Evolutionary conservation across 2,329 filamentous ascomycete genomes (phyloP), one percentile per base, ranked within the genome.

Genomic region (Ophiostoma sp.): DNA sequence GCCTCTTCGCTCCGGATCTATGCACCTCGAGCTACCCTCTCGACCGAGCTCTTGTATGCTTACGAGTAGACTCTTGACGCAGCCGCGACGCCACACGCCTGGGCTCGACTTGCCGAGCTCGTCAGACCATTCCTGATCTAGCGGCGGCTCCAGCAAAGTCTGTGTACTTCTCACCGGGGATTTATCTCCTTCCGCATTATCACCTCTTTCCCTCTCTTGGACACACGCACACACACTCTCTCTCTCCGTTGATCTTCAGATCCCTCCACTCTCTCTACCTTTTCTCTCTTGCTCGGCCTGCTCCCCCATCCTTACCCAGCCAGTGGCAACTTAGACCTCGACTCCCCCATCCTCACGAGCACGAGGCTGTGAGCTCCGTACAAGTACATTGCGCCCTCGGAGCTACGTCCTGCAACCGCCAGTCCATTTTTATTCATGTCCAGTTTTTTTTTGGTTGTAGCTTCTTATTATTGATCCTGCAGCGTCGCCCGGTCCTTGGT

Each of bases 41-140:
- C 55, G 27, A 16, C 55, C 27, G 55, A 60, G 27, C 27, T 60
- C 49, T 55, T 7, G 9, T 27, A 27, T 27, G 27, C 27, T 27
- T 27, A n/a, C n/a, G n/a, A n/a, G n/a, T n/a, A 36, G n/a, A 55
- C 49, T 36, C 27, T 60, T 60, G 55, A 60, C 55, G 55, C 55
- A 60, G 8, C 49, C 49, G 55, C 8, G 55, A 40, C 27, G 12
- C 27, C 55, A 60, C 9, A 60, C 9, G 27, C 14, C 27, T 40
- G 18, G n/a, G 49, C 49, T 55, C n/a, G 49, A 55, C 49, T 55
- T 9, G 27, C 55, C n/a, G 38, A 60, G 55, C 55, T 60, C 27
- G 12, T 27, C 55, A 40, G 55, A 40, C 27, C 16, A 14, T 60
- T 40, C 38, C n/a, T 7, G 55, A 60, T 2, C 38, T 40, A 60